Evolutionary conservation across 805 yeast species (phyloP).

Genomic region (Pichia cephalocereana): DNA sequence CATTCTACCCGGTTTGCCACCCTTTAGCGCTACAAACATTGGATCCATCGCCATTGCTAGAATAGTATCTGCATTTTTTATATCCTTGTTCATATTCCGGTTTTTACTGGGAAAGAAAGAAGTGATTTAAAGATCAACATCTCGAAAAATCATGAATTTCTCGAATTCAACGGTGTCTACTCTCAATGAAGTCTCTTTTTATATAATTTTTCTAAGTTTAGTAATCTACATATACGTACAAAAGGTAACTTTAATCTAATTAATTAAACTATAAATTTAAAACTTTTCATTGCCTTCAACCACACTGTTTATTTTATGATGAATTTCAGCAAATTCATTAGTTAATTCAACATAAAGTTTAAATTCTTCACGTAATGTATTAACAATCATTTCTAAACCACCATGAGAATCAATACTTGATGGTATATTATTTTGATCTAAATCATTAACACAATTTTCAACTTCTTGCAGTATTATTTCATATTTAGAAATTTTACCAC

Average conservation of each 20-base stretch:
- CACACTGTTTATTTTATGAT: slow-evolving; percentile 37
- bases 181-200: too few relatives aligned
- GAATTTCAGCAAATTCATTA: slow-evolving; percentile 63
- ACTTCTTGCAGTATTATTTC: slow-evolving; percentile 41
- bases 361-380: slow-evolving; percentile 60
- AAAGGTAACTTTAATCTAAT: neutral
- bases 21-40: slow-evolving; percentile 1
- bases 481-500: slow-evolving; percentile 40
- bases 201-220: too few relatives aligned
- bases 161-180: too few relatives aligned
- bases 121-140: too few relatives aligned
- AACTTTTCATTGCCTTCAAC: slow-evolving; percentile 13
- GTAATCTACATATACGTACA: neutral
- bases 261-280: neutral
- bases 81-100: neutral
- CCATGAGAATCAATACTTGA: slow-evolving; percentile 21
- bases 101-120: neutral
- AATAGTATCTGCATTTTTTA: neutral
- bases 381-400: slow-evolving; percentile 43
- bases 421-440: slow-evolving; percentile 31
- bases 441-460: slow-evolving; percentile 54
- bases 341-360: slow-evolving; percentile 66
- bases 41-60: slow-evolving; percentile 10
- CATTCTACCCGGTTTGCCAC: neutral
- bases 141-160: too few relatives aligned